These are phyloP conservation scores for Candida ovalis DNA, from an alignment of 805 yeast species.

Conservation along the genomic window DNA sequence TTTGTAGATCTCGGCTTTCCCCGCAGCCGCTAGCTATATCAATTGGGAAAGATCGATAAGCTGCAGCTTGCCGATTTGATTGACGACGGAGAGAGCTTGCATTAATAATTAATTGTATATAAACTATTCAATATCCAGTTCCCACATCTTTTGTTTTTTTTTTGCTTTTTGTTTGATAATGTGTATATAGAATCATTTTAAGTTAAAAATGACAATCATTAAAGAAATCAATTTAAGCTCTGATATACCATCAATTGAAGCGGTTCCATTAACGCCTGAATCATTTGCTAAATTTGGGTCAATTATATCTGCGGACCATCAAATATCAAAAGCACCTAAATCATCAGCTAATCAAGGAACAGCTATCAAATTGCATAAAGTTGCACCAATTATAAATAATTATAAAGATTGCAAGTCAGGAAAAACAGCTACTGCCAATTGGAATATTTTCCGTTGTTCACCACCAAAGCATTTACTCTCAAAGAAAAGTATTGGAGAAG, in stretches of 20 bases:
- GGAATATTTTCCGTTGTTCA: conserved; percentile 80
- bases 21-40: not conserved
- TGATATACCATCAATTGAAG: conserved; percentile 31
- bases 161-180: no score
- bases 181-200: no score
- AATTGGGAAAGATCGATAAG: not conserved
- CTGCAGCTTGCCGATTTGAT: no score
- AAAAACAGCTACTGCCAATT: conserved; percentile 53
- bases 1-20: not conserved
- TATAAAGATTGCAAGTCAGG: conserved; percentile 46
- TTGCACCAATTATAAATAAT: conserved; percentile 60
- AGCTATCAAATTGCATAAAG: conserved; percentile 71
- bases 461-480: conserved; percentile 63
- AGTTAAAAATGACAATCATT: conserved; percentile 37
- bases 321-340: conserved; percentile 43
- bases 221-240: conserved; percentile 32
- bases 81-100: not conserved
- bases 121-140: no score
- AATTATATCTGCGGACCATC: conserved; percentile 74
- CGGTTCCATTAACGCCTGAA: conserved; percentile 61
- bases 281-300: conserved; percentile 69
- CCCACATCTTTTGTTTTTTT: no score
- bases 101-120: no score
- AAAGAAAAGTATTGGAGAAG: conserved; percentile 4
- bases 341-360: conserved; percentile 89